Conservation (phyloP, 805 yeast species). For the Candida sphagnicola region DNA sequence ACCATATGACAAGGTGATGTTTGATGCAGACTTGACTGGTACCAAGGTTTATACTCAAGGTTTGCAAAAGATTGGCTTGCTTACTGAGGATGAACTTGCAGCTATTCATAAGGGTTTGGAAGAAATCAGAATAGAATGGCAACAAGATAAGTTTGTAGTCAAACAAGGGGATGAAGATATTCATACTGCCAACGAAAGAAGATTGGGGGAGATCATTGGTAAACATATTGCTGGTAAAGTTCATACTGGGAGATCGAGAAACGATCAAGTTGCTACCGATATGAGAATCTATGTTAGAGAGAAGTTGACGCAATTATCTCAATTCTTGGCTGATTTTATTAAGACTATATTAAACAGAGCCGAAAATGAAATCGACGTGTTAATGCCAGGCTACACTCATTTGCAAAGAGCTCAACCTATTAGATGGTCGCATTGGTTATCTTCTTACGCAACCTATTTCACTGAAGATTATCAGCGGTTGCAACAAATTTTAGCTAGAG, state of each 20-base stretch:
- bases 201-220: slow-evolving; percentile 95
- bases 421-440: slow-evolving; percentile 97
- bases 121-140: slow-evolving; percentile 78
- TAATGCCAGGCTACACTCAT: slow-evolving; percentile 99
- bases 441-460: slow-evolving; percentile 91
- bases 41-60: slow-evolving; percentile 92
- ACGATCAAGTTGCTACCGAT: slow-evolving; percentile 99
- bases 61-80: slow-evolving; percentile 68
- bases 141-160: slow-evolving; percentile 58
- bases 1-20: slow-evolving; percentile 95
- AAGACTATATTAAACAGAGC: slow-evolving; percentile 70
- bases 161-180: slow-evolving; percentile 95
- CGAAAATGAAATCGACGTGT: slow-evolving; percentile 76
- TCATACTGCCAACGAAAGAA: slow-evolving; percentile 97
- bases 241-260: slow-evolving; percentile 98
- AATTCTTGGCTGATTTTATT: slow-evolving; percentile 59
- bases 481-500: slow-evolving; percentile 72
- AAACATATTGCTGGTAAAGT: slow-evolving; percentile 93
- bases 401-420: slow-evolving; percentile 99
- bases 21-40: slow-evolving; percentile 88
- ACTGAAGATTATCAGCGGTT: slow-evolving; percentile 86
- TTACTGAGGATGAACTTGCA: slow-evolving; percentile 66
- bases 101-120: slow-evolving; percentile 84
- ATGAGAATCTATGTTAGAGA: slow-evolving; percentile 93
- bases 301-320: slow-evolving; percentile 57